phyloP scores from a whole-genome alignment of 2,329 filamentous ascomycete genomes.

The Fusarium sp. region DNA sequence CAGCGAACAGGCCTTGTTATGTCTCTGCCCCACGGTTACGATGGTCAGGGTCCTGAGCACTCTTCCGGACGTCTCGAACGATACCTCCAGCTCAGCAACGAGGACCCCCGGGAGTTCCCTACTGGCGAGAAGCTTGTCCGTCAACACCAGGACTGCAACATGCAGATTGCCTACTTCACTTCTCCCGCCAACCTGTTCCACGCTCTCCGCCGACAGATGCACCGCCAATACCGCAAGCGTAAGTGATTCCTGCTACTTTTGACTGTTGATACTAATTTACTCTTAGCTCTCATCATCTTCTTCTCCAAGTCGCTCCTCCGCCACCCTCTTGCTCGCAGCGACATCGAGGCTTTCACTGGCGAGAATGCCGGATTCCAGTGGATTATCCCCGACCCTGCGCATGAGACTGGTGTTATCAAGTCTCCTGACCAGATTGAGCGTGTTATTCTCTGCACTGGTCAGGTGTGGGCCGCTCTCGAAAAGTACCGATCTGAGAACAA shows the following conservation, averaged over 20 bases:
- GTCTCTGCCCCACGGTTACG: conserved; percentile 96
- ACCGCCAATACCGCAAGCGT: conserved; percentile 99
- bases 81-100: conserved; percentile 96
- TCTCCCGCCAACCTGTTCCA: conserved; percentile 96
- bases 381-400: conserved; percentile 92
- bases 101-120: conserved; percentile 95
- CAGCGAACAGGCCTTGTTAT: conserved; percentile 96
- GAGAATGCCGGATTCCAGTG: conserved; percentile 90
- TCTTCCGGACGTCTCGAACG: conserved; percentile 97
- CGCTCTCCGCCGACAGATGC: conserved; percentile 95
- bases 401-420: conserved; percentile 80
- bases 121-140: conserved; percentile 88
- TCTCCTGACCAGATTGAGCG: conserved; percentile 89
- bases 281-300: conserved; percentile 85
- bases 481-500: conserved; percentile 91
- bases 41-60: conserved; percentile 98
- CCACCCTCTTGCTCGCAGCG: conserved; percentile 90
- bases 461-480: conserved; percentile 89
- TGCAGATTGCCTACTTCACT: conserved; percentile 99
- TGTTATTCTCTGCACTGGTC: conserved; percentile 92
- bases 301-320: conserved; percentile 98
- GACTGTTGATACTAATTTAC: conserved; percentile 32
- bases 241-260: conserved; percentile 57
- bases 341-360: conserved; percentile 89
- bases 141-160: conserved; percentile 99